Conservation (phyloP, 257 asterid genomes). For the Anisodus tanguticus region DNA sequence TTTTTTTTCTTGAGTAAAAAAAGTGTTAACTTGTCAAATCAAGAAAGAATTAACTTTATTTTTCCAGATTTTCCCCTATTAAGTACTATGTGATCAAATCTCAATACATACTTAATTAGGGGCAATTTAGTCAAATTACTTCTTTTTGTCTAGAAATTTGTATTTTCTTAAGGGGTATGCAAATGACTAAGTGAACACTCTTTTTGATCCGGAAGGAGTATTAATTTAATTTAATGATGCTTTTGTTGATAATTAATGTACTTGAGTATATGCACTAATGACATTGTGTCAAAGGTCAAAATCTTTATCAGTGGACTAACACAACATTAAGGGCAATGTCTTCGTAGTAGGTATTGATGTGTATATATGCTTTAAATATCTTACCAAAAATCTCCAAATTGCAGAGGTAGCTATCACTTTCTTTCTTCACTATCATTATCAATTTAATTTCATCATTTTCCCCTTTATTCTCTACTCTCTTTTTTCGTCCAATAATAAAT, state of each 20-base stretch:
- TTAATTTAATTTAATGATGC: not conserved
- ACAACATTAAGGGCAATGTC: slow-evolving; percentile 19
- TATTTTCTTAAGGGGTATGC: too few relatives aligned
- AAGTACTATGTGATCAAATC: too few relatives aligned
- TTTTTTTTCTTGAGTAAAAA: too few relatives aligned
- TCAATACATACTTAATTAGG: too few relatives aligned
- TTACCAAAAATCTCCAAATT: not conserved
- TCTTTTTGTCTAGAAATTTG: too few relatives aligned
- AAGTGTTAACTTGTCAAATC: too few relatives aligned
- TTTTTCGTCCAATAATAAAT: not conserved
- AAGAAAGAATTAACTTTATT: too few relatives aligned
- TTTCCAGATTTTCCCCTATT: too few relatives aligned
- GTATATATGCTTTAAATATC: not conserved
- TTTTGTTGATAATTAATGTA: not conserved
- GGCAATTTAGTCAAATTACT: too few relatives aligned
- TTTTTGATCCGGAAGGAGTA: not conserved
- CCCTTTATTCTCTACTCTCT: not conserved
- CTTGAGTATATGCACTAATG: slow-evolving; percentile 14
- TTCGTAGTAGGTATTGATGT: slow-evolving; percentile 29
- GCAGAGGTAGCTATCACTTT: slow-evolving; percentile 12
- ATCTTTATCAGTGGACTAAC: slow-evolving; percentile 18
- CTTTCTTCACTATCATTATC: not conserved
- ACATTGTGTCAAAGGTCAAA: not conserved
- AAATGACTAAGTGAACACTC: too few relatives aligned
- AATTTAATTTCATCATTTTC: not conserved